Conservation (phyloP, 2,329 filamentous ascomycete genomes). For the Paraphoma sp. region DNA sequence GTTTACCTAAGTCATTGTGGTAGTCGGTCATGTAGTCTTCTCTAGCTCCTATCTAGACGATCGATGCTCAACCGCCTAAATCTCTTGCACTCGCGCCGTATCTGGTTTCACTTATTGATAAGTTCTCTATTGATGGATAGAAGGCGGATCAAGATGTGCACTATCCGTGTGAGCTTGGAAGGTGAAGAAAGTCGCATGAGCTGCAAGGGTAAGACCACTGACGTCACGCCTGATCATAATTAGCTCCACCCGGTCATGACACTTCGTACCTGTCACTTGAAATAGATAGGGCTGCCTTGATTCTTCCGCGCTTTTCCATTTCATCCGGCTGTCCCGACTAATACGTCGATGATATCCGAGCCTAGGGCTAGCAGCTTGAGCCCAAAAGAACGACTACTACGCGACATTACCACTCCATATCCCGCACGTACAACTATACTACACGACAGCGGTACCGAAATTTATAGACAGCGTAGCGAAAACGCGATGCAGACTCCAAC, state of each 20-base stretch:
- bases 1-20: background rate
- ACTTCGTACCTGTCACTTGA: slow-evolving; percentile 1
- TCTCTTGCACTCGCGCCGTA: too few relatives aligned
- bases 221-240: slow-evolving; percentile 14
- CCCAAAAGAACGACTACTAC: slow-evolving; percentile 12
- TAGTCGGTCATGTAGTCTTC: background rate
- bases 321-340: slow-evolving; percentile 6
- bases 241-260: slow-evolving; percentile 1
- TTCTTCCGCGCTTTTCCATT: background rate
- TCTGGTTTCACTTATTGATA: too few relatives aligned
- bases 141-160: too few relatives aligned
- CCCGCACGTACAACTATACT: slow-evolving; percentile 9
- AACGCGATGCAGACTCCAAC: slow-evolving; percentile 20
- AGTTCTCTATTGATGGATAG: too few relatives aligned
- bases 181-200: background rate
- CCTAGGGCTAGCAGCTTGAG: slow-evolving; percentile 8
- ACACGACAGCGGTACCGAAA: slow-evolving; percentile 13
- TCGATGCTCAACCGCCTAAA: too few relatives aligned
- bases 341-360: slow-evolving; percentile 11
- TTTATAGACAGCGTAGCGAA: slow-evolving; percentile 11
- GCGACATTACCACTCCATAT: slow-evolving; percentile 17
- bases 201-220: background rate
- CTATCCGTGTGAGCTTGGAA: background rate
- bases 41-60: background rate
- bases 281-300: slow-evolving; percentile 4